Percentiles rank a stretch among this genome's conserved stretches.
These are phyloP conservation scores for Colletotrichum limetticola DNA, from an alignment of 2,329 filamentous ascomycete species.

Conservation along the genomic window DNA sequence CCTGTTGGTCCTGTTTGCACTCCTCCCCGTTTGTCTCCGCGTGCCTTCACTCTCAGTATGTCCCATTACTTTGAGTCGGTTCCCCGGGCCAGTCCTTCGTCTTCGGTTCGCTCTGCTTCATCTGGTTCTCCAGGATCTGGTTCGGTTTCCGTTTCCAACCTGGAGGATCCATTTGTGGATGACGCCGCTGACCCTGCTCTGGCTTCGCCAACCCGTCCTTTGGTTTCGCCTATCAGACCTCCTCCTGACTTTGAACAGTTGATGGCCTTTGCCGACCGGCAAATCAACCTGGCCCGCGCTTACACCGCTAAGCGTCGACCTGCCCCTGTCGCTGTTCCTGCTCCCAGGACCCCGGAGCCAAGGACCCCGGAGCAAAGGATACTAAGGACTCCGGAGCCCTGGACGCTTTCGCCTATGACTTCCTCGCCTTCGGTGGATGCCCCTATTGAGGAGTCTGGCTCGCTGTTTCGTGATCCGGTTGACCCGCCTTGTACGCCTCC, in stretches of 20 bases:
- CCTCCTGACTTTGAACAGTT: constrained; percentile 7
- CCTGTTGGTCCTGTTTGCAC: too few species aligned
- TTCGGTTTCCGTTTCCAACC: neutral
- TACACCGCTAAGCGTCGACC: neutral
- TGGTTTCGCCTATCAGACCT: neutral
- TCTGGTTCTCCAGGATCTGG: neutral
- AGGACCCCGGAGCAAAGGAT: neutral
- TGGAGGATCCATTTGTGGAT: neutral
- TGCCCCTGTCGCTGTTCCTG: neutral
- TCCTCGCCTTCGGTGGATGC: neutral
- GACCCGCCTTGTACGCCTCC: neutral
- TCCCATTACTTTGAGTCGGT: neutral
- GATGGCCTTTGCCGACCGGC: constrained; percentile 4
- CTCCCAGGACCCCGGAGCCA: neutral
- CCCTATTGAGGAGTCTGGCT: neutral
- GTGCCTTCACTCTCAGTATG: neutral
- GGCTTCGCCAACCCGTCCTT: neutral
- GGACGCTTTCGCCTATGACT: neutral
- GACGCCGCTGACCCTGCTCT: neutral
- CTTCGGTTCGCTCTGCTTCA: neutral
- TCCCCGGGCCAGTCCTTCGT: neutral
- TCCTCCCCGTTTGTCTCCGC: too few species aligned
- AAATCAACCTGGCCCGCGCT: constrained; percentile 1
- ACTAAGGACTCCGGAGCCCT: neutral
- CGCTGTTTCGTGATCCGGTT: neutral